Percentiles rank a stretch among this genome's conserved stretches.
These are phyloP conservation scores for Yueomyces sinensis DNA, from an alignment of 805 yeast species.

Conservation along the genomic window DNA sequence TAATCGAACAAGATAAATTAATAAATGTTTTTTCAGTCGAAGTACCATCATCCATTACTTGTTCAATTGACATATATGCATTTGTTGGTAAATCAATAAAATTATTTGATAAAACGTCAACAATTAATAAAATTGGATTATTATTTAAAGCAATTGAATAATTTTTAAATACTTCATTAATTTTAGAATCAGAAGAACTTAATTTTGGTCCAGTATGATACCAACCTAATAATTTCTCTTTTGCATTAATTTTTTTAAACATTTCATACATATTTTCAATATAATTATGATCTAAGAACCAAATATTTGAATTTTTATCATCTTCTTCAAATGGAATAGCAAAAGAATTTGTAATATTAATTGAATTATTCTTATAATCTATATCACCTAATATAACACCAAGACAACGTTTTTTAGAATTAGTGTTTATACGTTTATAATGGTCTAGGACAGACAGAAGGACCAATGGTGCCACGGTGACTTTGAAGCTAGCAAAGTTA, in stretches of 20 bases:
- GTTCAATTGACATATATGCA: conserved; percentile 88
- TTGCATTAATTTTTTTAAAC: conserved; percentile 96
- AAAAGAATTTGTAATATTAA: conserved; percentile 80
- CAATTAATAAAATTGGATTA: conserved; percentile 69
- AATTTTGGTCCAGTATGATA: conserved; percentile 96
- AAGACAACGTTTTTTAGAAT: conserved; percentile 68
- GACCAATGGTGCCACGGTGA: conserved; percentile 91
- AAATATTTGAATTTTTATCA: conserved; percentile 76
- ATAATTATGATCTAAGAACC: conserved; percentile 95
- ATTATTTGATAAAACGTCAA: conserved; percentile 69
- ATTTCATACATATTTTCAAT: conserved; percentile 94
- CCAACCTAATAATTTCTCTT: conserved; percentile 97
- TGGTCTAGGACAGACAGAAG: conserved; percentile 91
- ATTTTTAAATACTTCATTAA: conserved; percentile 78
- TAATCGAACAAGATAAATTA: conserved; percentile 83
- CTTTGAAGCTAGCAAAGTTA: too few relatives aligned
- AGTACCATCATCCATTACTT: conserved; percentile 91
- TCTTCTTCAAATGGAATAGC: conserved; percentile 99
- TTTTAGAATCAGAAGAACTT: conserved; percentile 74
- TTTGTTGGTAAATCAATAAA: conserved; percentile 95
- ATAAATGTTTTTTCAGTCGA: conserved; percentile 85
- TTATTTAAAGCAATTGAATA: conserved; percentile 48
- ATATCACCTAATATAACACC: conserved; percentile 92
- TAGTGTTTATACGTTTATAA: conserved; percentile 72
- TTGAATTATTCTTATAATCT: conserved; percentile 32